Percentiles rank a stretch among this genome's conserved stretches.
Conservation (phyloP, 768 basidiomycete genomes). For the Agrocybe praecox region DNA sequence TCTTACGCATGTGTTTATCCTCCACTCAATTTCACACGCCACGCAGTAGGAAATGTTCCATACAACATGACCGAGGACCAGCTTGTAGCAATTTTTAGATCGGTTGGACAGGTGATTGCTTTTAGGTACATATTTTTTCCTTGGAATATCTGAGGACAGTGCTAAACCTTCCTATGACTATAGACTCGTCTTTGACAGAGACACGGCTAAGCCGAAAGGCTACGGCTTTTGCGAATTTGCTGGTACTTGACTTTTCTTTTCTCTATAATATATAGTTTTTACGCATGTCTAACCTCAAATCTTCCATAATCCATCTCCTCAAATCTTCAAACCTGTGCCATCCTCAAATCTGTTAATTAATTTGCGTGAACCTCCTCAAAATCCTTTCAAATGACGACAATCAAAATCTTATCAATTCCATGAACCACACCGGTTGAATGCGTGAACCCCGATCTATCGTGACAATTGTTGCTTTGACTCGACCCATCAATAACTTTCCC, state of each 20-base stretch:
- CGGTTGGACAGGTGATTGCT: slow-evolving; percentile 86
- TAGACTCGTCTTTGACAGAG: slow-evolving; percentile 87
- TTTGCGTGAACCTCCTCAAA: not conserved
- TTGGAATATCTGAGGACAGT: not conserved
- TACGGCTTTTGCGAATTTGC: slow-evolving; percentile 95
- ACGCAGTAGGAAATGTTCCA: slow-evolving; percentile 82
- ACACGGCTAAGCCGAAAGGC: slow-evolving; percentile 93
- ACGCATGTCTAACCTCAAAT: slow-evolving; percentile 40
- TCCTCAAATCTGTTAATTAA: not conserved
- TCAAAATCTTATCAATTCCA: not conserved
- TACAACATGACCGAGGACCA: slow-evolving; percentile 92
- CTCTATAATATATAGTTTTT: slow-evolving; percentile 19
- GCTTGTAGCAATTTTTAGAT: slow-evolving; percentile 86
- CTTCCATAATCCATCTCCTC: not conserved
- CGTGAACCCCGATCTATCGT: slow-evolving; percentile 4
- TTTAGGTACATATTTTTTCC: slow-evolving; percentile 58
- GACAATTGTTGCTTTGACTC: not conserved
- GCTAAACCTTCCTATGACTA: slow-evolving; percentile 11
- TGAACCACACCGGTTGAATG: not conserved
- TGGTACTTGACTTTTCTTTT: slow-evolving; percentile 55
- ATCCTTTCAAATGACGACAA: not conserved
- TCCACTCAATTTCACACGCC: not conserved
- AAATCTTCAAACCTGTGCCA: not conserved
- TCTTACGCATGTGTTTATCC: not conserved
- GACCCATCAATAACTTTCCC: slow-evolving; percentile 2